phyloP scores from a whole-genome alignment of 805 yeast genomes.

The Spathaspora boniae region DNA sequence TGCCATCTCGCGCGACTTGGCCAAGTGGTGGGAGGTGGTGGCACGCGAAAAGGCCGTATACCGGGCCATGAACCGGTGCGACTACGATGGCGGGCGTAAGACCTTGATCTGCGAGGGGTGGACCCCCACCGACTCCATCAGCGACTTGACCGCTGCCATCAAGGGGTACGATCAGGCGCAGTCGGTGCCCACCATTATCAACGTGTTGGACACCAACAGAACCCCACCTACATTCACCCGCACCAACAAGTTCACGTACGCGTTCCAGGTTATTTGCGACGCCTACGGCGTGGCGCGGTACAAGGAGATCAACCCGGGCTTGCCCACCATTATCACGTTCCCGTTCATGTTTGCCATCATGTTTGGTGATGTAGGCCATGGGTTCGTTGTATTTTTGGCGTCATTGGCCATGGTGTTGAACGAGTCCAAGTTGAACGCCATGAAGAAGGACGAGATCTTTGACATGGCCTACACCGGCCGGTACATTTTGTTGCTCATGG shows the following conservation, averaged over 20 bases:
- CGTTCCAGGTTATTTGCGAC: constrained; percentile 91
- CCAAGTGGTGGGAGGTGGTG: constrained; percentile 59
- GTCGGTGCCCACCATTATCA: constrained; percentile 46
- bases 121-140: constrained; percentile 81
- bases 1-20: constrained; percentile 70
- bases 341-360: constrained; percentile 98
- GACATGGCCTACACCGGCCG: constrained; percentile 96
- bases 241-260: constrained; percentile 90
- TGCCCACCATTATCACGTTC: constrained; percentile 91
- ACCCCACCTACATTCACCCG: constrained; percentile 94
- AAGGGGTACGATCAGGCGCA: constrained; percentile 58
- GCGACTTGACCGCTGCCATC: constrained; percentile 60
- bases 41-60: constrained; percentile 83
- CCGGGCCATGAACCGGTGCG: constrained; percentile 71
- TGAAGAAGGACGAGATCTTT: constrained; percentile 86
- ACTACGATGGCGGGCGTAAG: constrained; percentile 78
- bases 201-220: constrained; percentile 67
- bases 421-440: constrained; percentile 64
- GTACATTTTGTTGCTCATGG: constrained; percentile 89
- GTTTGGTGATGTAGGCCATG: constrained; percentile 99
- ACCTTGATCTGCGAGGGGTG: constrained; percentile 95
- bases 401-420: constrained; percentile 68
- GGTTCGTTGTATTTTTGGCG: constrained; percentile 73
- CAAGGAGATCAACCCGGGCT: constrained; percentile 93
- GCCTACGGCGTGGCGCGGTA: constrained; percentile 93